phyloP scores from a whole-genome alignment of 371 early-diverging fungal species.

The Syncephalastrum contaminatum region DNA sequence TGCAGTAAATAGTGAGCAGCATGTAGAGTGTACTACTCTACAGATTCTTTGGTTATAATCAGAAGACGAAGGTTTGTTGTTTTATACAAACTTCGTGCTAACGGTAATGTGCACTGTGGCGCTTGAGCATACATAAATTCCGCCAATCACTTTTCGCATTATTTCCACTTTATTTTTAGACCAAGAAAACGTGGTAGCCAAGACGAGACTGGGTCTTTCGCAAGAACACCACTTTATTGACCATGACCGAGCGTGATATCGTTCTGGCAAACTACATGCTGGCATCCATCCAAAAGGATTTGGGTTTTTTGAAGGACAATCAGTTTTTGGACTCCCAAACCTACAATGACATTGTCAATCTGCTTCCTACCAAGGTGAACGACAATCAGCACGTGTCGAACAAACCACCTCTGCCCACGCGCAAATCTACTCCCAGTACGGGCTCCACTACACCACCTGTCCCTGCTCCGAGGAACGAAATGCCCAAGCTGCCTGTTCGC shows the following conservation, averaged over 20 bases:
- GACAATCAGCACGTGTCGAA: not conserved
- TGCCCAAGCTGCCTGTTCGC: slow-evolving; percentile 38
- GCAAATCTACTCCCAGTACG: slow-evolving; percentile 26
- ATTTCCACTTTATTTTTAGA: too few species aligned
- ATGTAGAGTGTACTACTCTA: too few species aligned
- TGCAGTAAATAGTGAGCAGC: too few species aligned
- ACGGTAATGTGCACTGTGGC: too few species aligned
- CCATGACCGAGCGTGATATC: slow-evolving; percentile 16
- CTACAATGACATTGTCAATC: slow-evolving; percentile 33
- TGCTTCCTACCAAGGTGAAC: slow-evolving; percentile 27
- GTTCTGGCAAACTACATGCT: slow-evolving; percentile 41
- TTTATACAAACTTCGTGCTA: too few species aligned
- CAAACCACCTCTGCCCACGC: slow-evolving; percentile 42
- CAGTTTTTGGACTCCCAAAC: slow-evolving; percentile 32
- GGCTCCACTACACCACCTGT: slow-evolving; percentile 1
- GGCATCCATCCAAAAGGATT: slow-evolving; percentile 40
- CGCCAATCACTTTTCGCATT: too few species aligned
- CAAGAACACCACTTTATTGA: not conserved
- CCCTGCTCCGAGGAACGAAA: slow-evolving; percentile 19
- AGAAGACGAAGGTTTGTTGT: too few species aligned
- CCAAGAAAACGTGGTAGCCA: too few species aligned
- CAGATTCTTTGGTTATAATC: too few species aligned
- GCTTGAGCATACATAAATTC: too few species aligned
- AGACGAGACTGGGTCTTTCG: too few species aligned
- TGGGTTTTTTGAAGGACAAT: slow-evolving; percentile 40